Conservation (phyloP, 1,284 basidiomycete genomes). For the Cronartium quercuum region DNA sequence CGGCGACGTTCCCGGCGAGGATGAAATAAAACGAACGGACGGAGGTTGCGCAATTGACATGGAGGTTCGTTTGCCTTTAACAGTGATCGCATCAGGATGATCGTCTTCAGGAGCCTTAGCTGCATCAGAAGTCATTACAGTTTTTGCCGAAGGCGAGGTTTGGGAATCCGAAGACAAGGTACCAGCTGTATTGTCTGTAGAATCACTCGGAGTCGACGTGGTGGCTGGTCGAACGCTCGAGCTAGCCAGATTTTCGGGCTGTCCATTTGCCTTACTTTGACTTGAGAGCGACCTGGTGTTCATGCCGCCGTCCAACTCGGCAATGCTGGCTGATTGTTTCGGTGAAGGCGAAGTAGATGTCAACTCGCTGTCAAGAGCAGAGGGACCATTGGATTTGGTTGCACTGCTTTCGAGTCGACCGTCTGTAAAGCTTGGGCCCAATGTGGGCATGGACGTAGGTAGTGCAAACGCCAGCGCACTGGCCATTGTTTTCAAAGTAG, state of each 20-base stretch:
- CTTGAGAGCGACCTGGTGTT: too few relatives aligned
- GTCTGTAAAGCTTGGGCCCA: conserved; percentile 3
- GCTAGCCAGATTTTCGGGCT: background rate
- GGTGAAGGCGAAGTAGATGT: background rate
- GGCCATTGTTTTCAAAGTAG: conserved; percentile 33
- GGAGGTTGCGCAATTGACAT: background rate
- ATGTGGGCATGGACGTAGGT: conserved; percentile 36
- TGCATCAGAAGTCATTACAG: background rate
- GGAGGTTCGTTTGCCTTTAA: background rate
- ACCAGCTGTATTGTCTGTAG: background rate
- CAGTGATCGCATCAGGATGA: background rate
- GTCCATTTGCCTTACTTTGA: too few relatives aligned
- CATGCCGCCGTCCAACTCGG: too few relatives aligned
- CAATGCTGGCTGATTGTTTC: background rate
- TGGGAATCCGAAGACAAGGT: background rate
- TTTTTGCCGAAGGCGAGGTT: background rate
- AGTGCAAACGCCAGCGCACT: conserved; percentile 33
- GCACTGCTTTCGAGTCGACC: background rate
- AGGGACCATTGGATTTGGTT: conserved; percentile 3
- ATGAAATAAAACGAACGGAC: background rate
- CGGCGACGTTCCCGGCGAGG: background rate
- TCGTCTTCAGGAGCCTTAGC: background rate
- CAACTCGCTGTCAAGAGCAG: background rate
- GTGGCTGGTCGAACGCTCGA: background rate
- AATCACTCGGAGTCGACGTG: background rate